phyloP scores from a whole-genome alignment of 1,284 basidiomycete species.

The Xerocomus nothofagi region DNA sequence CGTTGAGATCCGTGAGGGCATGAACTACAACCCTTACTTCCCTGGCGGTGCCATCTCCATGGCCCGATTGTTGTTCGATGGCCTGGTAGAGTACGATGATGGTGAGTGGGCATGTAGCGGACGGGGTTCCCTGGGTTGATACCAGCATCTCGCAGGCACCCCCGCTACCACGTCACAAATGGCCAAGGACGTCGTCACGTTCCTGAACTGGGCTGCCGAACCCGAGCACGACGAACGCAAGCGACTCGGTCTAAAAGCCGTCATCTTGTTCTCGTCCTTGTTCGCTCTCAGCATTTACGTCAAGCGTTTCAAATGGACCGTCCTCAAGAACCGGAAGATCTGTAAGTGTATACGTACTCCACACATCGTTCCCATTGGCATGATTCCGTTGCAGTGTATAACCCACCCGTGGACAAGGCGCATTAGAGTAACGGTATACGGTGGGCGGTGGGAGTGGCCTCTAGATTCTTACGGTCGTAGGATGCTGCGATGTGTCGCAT shows the following conservation, averaged over 20 bases:
- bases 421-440: slow-evolving; percentile 32
- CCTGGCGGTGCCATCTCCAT: slow-evolving; percentile 97
- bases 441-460: slow-evolving; percentile 1
- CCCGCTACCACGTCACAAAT: slow-evolving; percentile 98
- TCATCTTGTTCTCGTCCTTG: slow-evolving; percentile 86
- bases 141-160: slow-evolving; percentile 61
- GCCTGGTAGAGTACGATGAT: slow-evolving; percentile 93
- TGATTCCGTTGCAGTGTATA: slow-evolving; percentile 44
- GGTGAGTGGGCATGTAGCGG: slow-evolving; percentile 44
- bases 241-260: slow-evolving; percentile 91
- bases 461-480: slow-evolving; percentile 30
- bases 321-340: slow-evolving; percentile 92
- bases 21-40: slow-evolving; percentile 99
- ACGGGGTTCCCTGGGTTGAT: slow-evolving; percentile 1
- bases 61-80: slow-evolving; percentile 96
- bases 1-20: slow-evolving; percentile 92
- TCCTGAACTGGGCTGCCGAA: slow-evolving; percentile 94
- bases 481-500: slow-evolving; percentile 21
- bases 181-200: slow-evolving; percentile 98
- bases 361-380: not conserved
- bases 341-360: slow-evolving; percentile 48
- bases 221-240: slow-evolving; percentile 98
- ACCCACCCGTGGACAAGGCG: slow-evolving; percentile 48
- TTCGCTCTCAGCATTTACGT: slow-evolving; percentile 83
- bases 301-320: slow-evolving; percentile 94